Evolutionary conservation across 352 stramenopile genomes (phyloP).

Genomic region (Phytophthora sp.): DNA sequence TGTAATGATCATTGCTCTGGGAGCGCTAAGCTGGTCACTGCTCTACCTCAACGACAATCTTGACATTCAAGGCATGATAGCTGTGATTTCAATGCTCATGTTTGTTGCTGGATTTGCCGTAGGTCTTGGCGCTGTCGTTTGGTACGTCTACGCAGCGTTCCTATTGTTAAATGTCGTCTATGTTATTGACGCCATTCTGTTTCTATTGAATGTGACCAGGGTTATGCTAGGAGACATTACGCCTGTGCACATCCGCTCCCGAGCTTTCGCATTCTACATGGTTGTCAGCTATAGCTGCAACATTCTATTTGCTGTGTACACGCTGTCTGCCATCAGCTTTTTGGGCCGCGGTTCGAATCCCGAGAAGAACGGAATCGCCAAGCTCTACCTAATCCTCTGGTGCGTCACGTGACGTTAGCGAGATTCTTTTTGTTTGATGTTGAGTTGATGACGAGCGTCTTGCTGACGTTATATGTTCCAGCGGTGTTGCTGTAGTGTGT

Average conservation of each 20-base stretch:
- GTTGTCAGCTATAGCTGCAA: constrained; percentile 87
- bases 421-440: not conserved
- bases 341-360: constrained; percentile 64
- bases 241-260: constrained; percentile 83
- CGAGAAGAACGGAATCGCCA: constrained; percentile 86
- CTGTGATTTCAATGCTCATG: constrained; percentile 77
- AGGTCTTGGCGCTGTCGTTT: constrained; percentile 80
- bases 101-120: constrained; percentile 89
- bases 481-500: constrained; percentile 43
- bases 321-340: constrained; percentile 77
- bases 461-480: constrained; percentile 16
- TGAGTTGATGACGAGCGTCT: not conserved
- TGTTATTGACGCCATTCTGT: constrained; percentile 5
- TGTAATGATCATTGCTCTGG: constrained; percentile 76
- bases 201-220: constrained; percentile 43
- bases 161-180: not conserved
- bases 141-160: constrained; percentile 39
- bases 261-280: constrained; percentile 88
- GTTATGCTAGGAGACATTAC: constrained; percentile 90
- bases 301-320: constrained; percentile 79
- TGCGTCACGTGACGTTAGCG: constrained; percentile 13
- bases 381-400: constrained; percentile 85
- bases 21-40: constrained; percentile 72
- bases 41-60: constrained; percentile 61
- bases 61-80: constrained; percentile 60